A percentile compares a stretch with the other conserved stretches of the same genome.
These are phyloP conservation scores for Hirsutella thompsonii DNA, from an alignment of 2,329 filamentous ascomycete genomes.

Conservation along the genomic window DNA sequence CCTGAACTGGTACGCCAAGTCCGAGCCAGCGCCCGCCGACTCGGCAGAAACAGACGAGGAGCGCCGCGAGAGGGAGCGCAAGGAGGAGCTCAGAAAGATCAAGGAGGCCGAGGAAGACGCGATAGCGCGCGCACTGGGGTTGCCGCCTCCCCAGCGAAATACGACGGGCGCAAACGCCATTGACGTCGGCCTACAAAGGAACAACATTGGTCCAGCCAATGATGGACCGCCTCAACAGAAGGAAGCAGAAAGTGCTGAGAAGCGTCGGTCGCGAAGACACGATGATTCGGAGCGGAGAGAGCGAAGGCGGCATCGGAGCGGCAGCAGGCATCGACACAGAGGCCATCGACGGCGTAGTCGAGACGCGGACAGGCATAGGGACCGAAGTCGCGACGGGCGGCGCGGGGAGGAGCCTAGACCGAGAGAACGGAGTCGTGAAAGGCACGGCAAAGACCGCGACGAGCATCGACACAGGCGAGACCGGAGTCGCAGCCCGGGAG, in stretches of 20 bases:
- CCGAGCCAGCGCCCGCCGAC: slow-evolving; percentile 27
- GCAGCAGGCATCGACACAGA: slow-evolving; percentile 13
- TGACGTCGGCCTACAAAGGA: slow-evolving; percentile 36
- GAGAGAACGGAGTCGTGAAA: slow-evolving; percentile 8
- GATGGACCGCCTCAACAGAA: slow-evolving; percentile 10
- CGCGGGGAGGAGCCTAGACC: slow-evolving; percentile 11
- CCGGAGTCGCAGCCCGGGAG: slow-evolving; percentile 8
- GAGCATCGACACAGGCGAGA: slow-evolving; percentile 5
- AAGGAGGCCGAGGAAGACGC: slow-evolving; percentile 93
- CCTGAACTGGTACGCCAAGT: slow-evolving; percentile 51
- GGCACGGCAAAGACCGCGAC: slow-evolving; percentile 3
- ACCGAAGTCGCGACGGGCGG: slow-evolving; percentile 1
- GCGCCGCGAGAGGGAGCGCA: slow-evolving; percentile 45
- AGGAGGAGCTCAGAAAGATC: slow-evolving; percentile 66
- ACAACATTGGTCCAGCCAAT: slow-evolving; percentile 17
- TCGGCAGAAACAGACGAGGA: slow-evolving; percentile 46
- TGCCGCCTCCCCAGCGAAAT: slow-evolving; percentile 54
- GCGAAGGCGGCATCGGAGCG: slow-evolving; percentile 19
- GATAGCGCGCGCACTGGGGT: slow-evolving; percentile 67
- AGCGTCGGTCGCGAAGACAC: slow-evolving; percentile 17
- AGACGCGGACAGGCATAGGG: slow-evolving; percentile 10
- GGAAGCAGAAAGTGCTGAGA: slow-evolving; percentile 13
- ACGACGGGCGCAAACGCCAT: slow-evolving; percentile 55
- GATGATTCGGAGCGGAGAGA: slow-evolving; percentile 18
- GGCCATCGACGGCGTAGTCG: slow-evolving; percentile 14